Base-by-base conservation (phyloP, 148 eudicot genomes). In the Salicornia ramosissima region DNA sequence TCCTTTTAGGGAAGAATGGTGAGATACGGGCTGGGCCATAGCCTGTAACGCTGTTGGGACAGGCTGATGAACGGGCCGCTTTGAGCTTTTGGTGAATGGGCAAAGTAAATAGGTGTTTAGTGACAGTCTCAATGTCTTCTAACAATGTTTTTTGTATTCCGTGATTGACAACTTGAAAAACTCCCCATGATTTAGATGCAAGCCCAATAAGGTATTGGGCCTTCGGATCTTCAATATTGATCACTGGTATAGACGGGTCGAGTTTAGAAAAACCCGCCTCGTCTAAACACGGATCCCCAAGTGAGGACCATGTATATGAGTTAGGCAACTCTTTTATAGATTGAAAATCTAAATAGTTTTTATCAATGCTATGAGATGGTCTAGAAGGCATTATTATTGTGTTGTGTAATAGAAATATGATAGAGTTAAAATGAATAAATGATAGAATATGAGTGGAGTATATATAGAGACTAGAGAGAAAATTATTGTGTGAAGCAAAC, bases 131-230 rank as follows among this genome's bases (percentile, higher is more conserved):
- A 62, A 92, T 64, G 26, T 40, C 70, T 10, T 80, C 80, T 40
- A 92, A 71, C 40, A 87, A 65, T 3, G 52, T 50, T 4, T 65
- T 61, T 8, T 78, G 47, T 57, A 92, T 64, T 0, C 84, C 83
- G 68, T 92, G 97, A 73, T 85, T 89, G 4, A 40, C 52, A 9
- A 90, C 73, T 77, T 89, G 97, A 67, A 92, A 92, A 0, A 70
- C 91, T 0, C 97, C 96, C 97, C 96, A 92, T 64, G 84, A 78
- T 61, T 73, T 80, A 81, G 93, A 90, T 83, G 96, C 97, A 71
- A 59, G 75, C 30, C 89, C 91, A 22, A 90, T 71, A 29, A 68
- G 80, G 9, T 77, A 62, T 24, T 24, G 77, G 72, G 83, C 89
- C 52, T 83, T 81, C 6, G 76, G 73, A 62, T 79, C 74, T 0